Evolutionary conservation across 371 early-diverging fungal genomes (phyloP).

Genomic region (Zopfochytrium polystomum): DNA sequence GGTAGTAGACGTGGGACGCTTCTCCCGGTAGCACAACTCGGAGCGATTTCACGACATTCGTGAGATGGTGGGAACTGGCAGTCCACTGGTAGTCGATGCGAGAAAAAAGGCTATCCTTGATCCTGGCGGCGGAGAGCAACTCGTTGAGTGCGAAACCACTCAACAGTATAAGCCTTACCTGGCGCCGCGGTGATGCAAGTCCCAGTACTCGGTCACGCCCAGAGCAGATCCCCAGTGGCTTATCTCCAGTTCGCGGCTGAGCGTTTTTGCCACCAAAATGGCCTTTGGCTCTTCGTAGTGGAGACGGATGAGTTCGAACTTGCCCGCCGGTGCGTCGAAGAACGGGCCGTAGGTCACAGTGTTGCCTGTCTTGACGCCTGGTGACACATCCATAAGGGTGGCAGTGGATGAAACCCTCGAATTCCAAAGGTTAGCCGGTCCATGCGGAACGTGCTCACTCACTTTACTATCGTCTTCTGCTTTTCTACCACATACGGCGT

Average conservation of each 20-base stretch:
- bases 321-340: conserved; percentile 26
- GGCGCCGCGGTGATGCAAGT: conserved; percentile 79
- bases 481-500: conserved; percentile 68
- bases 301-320: conserved; percentile 49
- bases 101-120: conserved; percentile 69
- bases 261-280: conserved; percentile 61
- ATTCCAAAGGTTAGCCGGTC: background rate
- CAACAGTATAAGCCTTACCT: conserved; percentile 46
- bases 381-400: conserved; percentile 35
- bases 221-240: conserved; percentile 84
- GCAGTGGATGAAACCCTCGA: conserved; percentile 15
- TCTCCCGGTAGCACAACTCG: conserved; percentile 58
- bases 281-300: conserved; percentile 69
- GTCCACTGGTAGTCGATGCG: conserved; percentile 63
- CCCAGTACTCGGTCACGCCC: conserved; percentile 80
- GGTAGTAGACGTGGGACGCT: conserved; percentile 76
- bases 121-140: conserved; percentile 39
- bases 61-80: conserved; percentile 40
- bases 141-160: background rate
- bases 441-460: conserved; percentile 2
- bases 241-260: conserved; percentile 73
- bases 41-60: conserved; percentile 62
- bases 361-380: conserved; percentile 50
- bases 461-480: conserved; percentile 77
- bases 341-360: conserved; percentile 78